A percentile compares a stretch with the other conserved stretches of the same genome.
Conservation (phyloP, 2,329 filamentous ascomycete genomes). For the Cladosporium sp. region DNA sequence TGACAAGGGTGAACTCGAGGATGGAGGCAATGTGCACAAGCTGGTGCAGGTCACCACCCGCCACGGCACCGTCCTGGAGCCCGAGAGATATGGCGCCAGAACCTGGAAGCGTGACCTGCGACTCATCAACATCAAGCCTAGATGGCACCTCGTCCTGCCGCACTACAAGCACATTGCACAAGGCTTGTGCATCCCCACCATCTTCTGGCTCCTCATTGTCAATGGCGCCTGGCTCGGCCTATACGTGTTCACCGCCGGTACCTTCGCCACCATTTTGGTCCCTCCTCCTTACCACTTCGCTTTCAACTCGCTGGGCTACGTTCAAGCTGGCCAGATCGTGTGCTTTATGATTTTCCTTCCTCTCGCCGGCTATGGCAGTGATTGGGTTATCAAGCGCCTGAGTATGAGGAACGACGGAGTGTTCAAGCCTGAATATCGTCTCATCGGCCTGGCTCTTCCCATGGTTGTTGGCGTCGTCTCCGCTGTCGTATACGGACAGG, state of each 20-base stretch:
- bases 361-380: slow-evolving; percentile 42
- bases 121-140: slow-evolving; percentile 9
- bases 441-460: slow-evolving; percentile 40
- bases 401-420: slow-evolving; percentile 41
- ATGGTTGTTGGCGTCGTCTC: slow-evolving; percentile 41
- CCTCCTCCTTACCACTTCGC: slow-evolving; percentile 42
- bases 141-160: slow-evolving; percentile 9
- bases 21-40: slow-evolving; percentile 14
- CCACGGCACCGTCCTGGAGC: slow-evolving; percentile 12
- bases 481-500: slow-evolving; percentile 42
- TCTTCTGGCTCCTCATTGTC: slow-evolving; percentile 43
- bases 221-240: slow-evolving; percentile 42
- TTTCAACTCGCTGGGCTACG: slow-evolving; percentile 39
- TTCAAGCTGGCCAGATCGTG: slow-evolving; percentile 44
- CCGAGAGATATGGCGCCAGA: slow-evolving; percentile 14
- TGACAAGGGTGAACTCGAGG: slow-evolving; percentile 11
- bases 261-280: slow-evolving; percentile 42
- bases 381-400: slow-evolving; percentile 39
- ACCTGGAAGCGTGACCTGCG: slow-evolving; percentile 15
- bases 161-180: slow-evolving; percentile 36
- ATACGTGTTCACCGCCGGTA: slow-evolving; percentile 45
- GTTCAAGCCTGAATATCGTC: slow-evolving; percentile 43
- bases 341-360: slow-evolving; percentile 42
- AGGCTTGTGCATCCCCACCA: slow-evolving; percentile 43
- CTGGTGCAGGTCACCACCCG: slow-evolving; percentile 16